Percentiles rank a stretch among this genome's conserved stretches.
phyloP scores from a whole-genome alignment of 2,329 filamentous ascomycete species.

The Berkeleyomyces basicola region DNA sequence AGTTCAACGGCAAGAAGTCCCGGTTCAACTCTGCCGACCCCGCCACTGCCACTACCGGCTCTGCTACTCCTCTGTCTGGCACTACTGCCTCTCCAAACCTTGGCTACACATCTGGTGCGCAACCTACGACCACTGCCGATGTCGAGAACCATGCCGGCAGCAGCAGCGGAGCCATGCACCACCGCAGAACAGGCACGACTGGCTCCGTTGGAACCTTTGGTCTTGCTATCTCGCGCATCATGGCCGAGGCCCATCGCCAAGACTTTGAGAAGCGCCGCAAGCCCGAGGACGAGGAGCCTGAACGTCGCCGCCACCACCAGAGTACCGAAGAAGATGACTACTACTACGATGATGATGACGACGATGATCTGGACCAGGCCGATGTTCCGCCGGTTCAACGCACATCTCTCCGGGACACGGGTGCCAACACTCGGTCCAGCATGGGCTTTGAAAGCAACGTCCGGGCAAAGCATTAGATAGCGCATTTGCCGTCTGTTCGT shows the following conservation, averaged over 20 bases:
- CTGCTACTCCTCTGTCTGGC: neutral
- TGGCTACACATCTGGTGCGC: neutral
- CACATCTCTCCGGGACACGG: neutral
- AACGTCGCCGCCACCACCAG: conserved; percentile 15
- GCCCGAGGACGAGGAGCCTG: conserved; percentile 16
- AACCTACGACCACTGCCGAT: neutral
- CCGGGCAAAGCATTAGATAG: neutral
- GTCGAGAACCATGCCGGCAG: conserved; percentile 14
- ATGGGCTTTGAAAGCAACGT: neutral
- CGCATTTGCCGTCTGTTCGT: neutral
- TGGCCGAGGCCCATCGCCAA: conserved; percentile 72
- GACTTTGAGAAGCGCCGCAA: conserved; percentile 72
- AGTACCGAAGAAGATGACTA: conserved; percentile 14
- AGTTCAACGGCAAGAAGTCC: neutral
- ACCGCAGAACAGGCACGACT: conserved; percentile 16
- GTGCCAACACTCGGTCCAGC: neutral
- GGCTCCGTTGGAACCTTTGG: conserved; percentile 13
- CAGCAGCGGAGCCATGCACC: conserved; percentile 13
- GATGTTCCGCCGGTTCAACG: neutral
- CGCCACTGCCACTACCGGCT: neutral
- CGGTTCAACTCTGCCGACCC: neutral
- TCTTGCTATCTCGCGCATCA: conserved; percentile 39
- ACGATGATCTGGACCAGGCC: conserved; percentile 17
- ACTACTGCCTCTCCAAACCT: neutral
- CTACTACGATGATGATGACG: conserved; percentile 17